These are phyloP conservation scores for Colletotrichum limetticola DNA, from an alignment of 2,329 filamentous ascomycete genomes.

Conservation along the genomic window DNA sequence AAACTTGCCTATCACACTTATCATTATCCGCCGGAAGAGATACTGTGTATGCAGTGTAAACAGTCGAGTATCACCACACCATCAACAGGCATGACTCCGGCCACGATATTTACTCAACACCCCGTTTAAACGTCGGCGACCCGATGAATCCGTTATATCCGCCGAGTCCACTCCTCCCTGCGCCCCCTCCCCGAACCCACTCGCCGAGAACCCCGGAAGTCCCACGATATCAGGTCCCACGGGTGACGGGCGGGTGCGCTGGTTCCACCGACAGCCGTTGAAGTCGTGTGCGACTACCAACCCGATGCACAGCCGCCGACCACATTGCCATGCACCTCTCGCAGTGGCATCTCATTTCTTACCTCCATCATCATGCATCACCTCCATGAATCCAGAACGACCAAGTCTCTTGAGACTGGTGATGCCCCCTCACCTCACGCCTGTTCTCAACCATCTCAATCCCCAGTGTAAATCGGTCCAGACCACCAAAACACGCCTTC, in stretches of 20 bases:
- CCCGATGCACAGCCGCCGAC: not conserved
- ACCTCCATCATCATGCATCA: not conserved
- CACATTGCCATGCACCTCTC: not conserved
- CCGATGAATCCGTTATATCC: not conserved
- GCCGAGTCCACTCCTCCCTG: conserved; percentile 5
- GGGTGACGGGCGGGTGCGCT: not conserved
- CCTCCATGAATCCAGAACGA: not conserved
- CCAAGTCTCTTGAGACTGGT: not conserved
- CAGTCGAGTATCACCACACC: too few species aligned
- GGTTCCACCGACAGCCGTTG: not conserved
- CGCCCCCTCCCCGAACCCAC: not conserved
- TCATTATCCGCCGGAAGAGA: not conserved
- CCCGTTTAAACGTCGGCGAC: not conserved
- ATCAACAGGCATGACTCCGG: not conserved
- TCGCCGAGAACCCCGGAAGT: not conserved
- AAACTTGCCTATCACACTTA: not conserved
- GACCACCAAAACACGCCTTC: not conserved
- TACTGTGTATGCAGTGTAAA: not conserved
- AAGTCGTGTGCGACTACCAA: not conserved
- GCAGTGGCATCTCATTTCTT: not conserved
- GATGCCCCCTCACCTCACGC: not conserved
- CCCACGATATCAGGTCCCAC: conserved; percentile 12
- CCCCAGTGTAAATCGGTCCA: not conserved
- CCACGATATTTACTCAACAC: not conserved
- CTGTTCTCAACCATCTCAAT: not conserved